Evolutionary conservation across 1,284 basidiomycete genomes (phyloP), one percentile per base, ranked within the genome.

Genomic region (Tilletia caries): DNA sequence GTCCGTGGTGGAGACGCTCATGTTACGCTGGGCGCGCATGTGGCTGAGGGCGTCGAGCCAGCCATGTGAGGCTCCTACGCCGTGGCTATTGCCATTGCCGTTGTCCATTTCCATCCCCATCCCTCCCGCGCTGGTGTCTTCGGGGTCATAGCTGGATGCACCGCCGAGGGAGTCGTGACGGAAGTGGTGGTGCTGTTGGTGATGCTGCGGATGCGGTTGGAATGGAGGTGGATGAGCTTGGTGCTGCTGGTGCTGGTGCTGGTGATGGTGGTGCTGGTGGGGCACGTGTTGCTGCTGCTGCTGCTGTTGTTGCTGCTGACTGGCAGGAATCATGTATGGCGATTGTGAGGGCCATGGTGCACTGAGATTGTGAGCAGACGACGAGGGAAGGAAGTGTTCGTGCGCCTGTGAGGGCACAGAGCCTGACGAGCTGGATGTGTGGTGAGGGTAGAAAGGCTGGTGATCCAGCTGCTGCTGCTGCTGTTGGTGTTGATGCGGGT

Each of bases 401-500:
- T 41, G 37, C 8, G 37, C 37, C 10, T 10, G 37, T 10, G 37
- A 41, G 15, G 37, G 37, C 37, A 41, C 15, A 41, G 37, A 41
- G 15, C 48, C 23, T 13, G 48, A 50, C 1, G 48, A 50, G 48
- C 12, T 50, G 48, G 48, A 50, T 13, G 48, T 8, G 20, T 13
- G 23, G 25, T 65, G 64, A 34, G 27, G 46, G 67, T 46, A 29
- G 3, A 23, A 13, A 25, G 25, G 18, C 46, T 12, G 15, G 46
- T n/a, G 43, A 27, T 65, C 23, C 64, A 27, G 44, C 67, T 34
- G 67, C n/a, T 46, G 20, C 50, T 65, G 29, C 69, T 69, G 50
- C 71, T 73, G 72, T 72, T 72, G 15, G 32, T 25, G 20, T n/a
- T 58, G 43, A 29, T 20, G 34, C 34, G n/a, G 33, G 18, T 37